Percentiles rank a stretch among this genome's conserved stretches.
Evolutionary conservation across 371 early-diverging fungal species (phyloP).

Genomic region (Mucor indicus): DNA sequence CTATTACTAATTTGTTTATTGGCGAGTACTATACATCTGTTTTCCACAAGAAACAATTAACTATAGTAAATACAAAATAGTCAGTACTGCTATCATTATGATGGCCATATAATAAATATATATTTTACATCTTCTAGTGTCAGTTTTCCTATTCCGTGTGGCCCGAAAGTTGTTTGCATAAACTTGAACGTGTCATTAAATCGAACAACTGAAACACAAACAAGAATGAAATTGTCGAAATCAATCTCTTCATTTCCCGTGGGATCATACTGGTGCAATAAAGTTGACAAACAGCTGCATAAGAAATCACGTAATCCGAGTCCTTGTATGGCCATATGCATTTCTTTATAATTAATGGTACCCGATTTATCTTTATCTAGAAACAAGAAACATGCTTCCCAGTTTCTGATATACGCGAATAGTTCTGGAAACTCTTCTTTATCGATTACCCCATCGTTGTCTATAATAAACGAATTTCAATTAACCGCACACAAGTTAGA

Average conservation of each 20-base stretch:
- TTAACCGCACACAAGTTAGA: too few relatives aligned
- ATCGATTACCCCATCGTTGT: conserved; percentile 7
- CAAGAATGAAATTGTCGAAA: conserved; percentile 15
- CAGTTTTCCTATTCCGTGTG: too few relatives aligned
- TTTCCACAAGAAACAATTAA: too few relatives aligned
- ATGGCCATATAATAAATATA: too few relatives aligned
- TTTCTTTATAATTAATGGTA: conserved; percentile 10
- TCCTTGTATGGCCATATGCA: conserved; percentile 4
- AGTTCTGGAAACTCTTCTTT: conserved; percentile 8
- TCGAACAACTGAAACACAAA: conserved; percentile 11
- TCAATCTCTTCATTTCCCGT: conserved; percentile 1
- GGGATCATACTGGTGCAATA: conserved; percentile 6
- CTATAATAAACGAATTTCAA: background rate
- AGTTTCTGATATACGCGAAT: conserved; percentile 7
- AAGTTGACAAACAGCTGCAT: background rate
- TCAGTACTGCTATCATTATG: too few relatives aligned
- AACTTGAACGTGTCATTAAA: conserved; percentile 1
- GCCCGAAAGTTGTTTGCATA: conserved; percentile 6
- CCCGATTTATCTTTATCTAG: conserved; percentile 7
- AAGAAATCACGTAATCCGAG: conserved; percentile 1
- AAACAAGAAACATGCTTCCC: conserved; percentile 6
- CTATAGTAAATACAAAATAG: too few relatives aligned
- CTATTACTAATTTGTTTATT: too few relatives aligned
- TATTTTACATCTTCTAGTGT: too few relatives aligned
- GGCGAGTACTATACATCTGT: too few relatives aligned